phyloP scores from a whole-genome alignment of 495 filamentous ascomycete genomes.

The Podospora fimiseda region DNA sequence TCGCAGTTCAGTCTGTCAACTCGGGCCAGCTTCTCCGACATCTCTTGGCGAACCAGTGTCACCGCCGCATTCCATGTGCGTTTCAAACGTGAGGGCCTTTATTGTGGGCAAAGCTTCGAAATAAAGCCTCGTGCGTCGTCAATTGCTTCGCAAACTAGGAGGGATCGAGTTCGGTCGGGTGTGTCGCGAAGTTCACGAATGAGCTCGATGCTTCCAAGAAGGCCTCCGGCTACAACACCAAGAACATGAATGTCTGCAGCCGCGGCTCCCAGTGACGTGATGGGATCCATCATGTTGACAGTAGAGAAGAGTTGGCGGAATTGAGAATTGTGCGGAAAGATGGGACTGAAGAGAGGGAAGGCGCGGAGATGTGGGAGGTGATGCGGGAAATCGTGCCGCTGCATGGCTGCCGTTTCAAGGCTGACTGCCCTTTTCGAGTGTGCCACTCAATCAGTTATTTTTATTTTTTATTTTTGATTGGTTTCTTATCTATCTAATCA shows the following conservation, averaged over 20 bases:
- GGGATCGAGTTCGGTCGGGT: background rate
- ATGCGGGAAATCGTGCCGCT: too few species aligned
- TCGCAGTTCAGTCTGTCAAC: background rate
- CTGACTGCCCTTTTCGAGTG: too few species aligned
- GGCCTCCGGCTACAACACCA: background rate
- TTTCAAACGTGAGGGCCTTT: background rate
- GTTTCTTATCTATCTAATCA: too few species aligned
- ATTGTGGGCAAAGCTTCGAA: background rate
- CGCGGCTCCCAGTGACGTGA: background rate
- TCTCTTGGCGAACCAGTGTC: background rate
- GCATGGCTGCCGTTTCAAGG: too few species aligned
- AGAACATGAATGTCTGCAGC: background rate
- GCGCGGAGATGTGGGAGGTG: too few species aligned
- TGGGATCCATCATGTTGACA: background rate
- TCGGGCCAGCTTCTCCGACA: background rate
- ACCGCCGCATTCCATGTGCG: background rate
- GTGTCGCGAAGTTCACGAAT: background rate
- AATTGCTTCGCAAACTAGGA: background rate
- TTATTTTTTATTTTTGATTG: too few species aligned
- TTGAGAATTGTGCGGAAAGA: too few species aligned
- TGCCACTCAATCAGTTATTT: too few species aligned
- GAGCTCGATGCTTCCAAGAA: background rate
- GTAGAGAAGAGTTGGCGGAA: too few species aligned
- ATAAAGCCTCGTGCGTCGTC: background rate
- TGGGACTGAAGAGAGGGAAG: too few species aligned